Evolutionary conservation across 495 filamentous ascomycete genomes (phyloP).

Genomic region (Paragyromitra xinjiangensis): DNA sequence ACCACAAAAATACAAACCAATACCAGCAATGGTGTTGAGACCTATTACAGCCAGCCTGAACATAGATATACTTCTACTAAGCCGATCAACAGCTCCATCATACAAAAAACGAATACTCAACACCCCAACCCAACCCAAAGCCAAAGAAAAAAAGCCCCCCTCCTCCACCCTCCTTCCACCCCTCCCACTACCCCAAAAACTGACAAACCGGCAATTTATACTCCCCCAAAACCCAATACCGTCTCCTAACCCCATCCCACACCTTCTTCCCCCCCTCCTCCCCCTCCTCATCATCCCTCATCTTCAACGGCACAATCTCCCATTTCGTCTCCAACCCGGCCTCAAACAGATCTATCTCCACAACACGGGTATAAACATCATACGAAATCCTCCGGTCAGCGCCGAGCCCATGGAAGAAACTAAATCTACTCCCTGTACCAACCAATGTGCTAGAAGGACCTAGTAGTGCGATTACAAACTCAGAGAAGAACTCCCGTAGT

Average conservation of each 20-base stretch:
- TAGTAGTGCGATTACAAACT: slow-evolving; percentile 81
- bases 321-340: slow-evolving; percentile 90
- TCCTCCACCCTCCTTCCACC: neutral
- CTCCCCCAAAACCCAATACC: slow-evolving; percentile 85
- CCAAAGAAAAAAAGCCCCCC: neutral
- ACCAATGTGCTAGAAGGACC: slow-evolving; percentile 65
- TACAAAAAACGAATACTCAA: neutral
- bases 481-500: slow-evolving; percentile 85
- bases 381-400: slow-evolving; percentile 92
- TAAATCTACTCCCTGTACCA: slow-evolving; percentile 72
- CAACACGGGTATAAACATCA: slow-evolving; percentile 92
- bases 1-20: neutral
- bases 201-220: slow-evolving; percentile 72
- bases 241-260: slow-evolving; percentile 85
- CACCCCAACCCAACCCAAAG: neutral
- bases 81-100: neutral
- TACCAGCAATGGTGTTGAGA: neutral
- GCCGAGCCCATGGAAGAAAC: slow-evolving; percentile 95
- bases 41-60: neutral
- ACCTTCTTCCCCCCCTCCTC: slow-evolving; percentile 65
- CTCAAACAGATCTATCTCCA: slow-evolving; percentile 90
- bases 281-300: slow-evolving; percentile 59
- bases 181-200: slow-evolving; percentile 54
- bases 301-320: slow-evolving; percentile 78
- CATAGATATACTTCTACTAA: neutral